Evolutionary conservation across 2,329 filamentous ascomycete species (phyloP).

Genomic region (Albophoma yamanashiensis): DNA sequence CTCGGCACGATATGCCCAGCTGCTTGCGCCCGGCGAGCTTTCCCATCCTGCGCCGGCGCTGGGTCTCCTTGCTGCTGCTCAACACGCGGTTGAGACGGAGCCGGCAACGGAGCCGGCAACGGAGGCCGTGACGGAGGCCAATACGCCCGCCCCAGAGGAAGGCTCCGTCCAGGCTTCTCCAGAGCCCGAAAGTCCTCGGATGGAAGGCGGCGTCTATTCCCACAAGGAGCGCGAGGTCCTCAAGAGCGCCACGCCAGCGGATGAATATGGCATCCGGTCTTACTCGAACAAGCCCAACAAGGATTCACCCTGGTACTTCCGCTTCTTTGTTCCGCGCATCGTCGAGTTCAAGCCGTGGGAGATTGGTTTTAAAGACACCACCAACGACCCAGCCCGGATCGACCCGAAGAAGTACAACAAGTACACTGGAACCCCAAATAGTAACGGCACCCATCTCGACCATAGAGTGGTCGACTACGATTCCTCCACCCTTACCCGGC

Average conservation of each 20-base stretch:
- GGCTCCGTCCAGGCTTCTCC: slow-evolving; percentile 25
- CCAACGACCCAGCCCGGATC: slow-evolving; percentile 32
- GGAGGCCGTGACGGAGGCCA: slow-evolving; percentile 13
- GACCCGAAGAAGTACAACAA: slow-evolving; percentile 14
- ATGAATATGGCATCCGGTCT: slow-evolving; percentile 40
- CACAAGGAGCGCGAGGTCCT: slow-evolving; percentile 26
- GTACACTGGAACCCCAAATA: slow-evolving; percentile 43
- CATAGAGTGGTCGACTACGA: slow-evolving; percentile 43
- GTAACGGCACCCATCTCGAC: slow-evolving; percentile 42
- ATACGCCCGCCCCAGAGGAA: slow-evolving; percentile 22
- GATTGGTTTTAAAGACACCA: slow-evolving; percentile 49
- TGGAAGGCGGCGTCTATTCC: slow-evolving; percentile 13
- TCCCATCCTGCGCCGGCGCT: slow-evolving; percentile 21
- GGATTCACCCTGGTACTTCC: slow-evolving; percentile 37
- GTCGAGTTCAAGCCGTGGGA: slow-evolving; percentile 41
- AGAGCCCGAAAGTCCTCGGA: slow-evolving; percentile 17
- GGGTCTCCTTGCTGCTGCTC: slow-evolving; percentile 27
- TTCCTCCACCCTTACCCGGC: slow-evolving; percentile 33
- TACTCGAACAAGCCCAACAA: slow-evolving; percentile 27
- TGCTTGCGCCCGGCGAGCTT: slow-evolving; percentile 11
- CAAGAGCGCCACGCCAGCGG: slow-evolving; percentile 32
- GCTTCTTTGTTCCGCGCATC: slow-evolving; percentile 36
- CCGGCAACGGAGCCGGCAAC: slow-evolving; percentile 8
- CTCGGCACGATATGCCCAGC: slow-evolving; percentile 17
- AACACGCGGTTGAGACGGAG: slow-evolving; percentile 16